Evolutionary conservation across 805 yeast species (phyloP).

Genomic region (Geotrichum ghanense): DNA sequence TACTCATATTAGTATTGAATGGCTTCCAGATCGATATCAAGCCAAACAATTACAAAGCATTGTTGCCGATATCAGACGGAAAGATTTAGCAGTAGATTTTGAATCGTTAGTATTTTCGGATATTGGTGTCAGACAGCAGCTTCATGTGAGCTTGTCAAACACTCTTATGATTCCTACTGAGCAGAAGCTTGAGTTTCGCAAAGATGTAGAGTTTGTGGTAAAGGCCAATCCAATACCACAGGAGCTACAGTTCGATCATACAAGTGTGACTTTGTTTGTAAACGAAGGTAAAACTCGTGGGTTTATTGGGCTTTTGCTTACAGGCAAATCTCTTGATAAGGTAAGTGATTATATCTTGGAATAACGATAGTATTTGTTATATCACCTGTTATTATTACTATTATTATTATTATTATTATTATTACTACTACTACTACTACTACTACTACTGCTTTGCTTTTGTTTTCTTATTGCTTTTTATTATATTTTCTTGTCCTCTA

Average conservation of each 20-base stretch:
- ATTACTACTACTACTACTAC: no score
- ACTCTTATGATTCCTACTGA: conserved; percentile 16
- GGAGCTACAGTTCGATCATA: background rate
- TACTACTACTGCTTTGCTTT: background rate
- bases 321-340: background rate
- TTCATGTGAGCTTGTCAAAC: conserved; percentile 20
- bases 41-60: conserved; percentile 3
- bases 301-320: conserved; percentile 7
- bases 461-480: background rate
- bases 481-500: background rate
- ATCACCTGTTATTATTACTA: background rate
- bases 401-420: no score
- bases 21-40: conserved; percentile 12
- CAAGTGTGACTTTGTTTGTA: conserved; percentile 2
- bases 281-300: conserved; percentile 10
- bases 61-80: background rate
- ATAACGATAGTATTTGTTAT: background rate
- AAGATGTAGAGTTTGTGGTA: background rate
- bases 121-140: conserved; percentile 15
- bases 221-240: background rate
- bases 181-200: conserved; percentile 6
- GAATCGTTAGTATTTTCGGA: conserved; percentile 13
- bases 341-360: background rate
- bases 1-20: conserved; percentile 19
- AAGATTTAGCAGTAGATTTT: background rate